phyloP scores from a whole-genome alignment of 352 stramenopile genomes.

The Stephanocyclus meneghinianus region DNA sequence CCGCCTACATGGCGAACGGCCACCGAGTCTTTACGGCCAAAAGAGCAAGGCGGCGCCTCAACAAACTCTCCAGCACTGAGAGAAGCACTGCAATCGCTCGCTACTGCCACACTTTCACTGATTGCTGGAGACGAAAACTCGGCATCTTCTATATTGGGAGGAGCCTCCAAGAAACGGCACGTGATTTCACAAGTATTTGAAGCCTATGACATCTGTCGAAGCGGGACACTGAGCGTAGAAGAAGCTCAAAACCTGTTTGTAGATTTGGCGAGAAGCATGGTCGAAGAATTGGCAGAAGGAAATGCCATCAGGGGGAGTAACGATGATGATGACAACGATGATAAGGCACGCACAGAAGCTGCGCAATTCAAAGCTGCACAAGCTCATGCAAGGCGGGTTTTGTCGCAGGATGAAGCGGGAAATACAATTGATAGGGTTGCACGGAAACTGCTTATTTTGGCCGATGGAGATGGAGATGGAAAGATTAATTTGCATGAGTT shows the following conservation, averaged over 20 bases:
- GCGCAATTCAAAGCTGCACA: slow-evolving; percentile 34
- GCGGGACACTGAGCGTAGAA: slow-evolving; percentile 46
- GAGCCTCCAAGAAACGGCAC: slow-evolving; percentile 32
- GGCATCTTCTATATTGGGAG: slow-evolving; percentile 36
- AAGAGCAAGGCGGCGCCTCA: not conserved
- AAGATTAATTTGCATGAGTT: slow-evolving; percentile 57
- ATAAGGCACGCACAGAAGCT: not conserved
- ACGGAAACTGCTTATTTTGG: slow-evolving; percentile 54
- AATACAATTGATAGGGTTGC: slow-evolving; percentile 65
- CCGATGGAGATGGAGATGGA: slow-evolving; percentile 54
- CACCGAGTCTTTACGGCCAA: not conserved
- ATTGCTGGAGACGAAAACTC: slow-evolving; percentile 57
- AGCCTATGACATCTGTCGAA: slow-evolving; percentile 58
- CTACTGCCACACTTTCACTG: slow-evolving; percentile 51
- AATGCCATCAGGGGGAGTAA: not conserved
- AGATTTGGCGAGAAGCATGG: slow-evolving; percentile 57
- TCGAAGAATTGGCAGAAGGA: slow-evolving; percentile 46
- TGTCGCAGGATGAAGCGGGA: slow-evolving; percentile 54
- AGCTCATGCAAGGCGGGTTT: slow-evolving; percentile 51
- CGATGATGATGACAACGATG: not conserved
- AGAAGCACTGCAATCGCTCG: slow-evolving; percentile 48
- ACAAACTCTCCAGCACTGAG: slow-evolving; percentile 21
- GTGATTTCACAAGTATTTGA: slow-evolving; percentile 48
- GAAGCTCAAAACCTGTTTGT: slow-evolving; percentile 58
- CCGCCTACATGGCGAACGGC: slow-evolving; percentile 4